Base-by-base conservation (phyloP, 352 stramenopile species). In the Thalassiosira oceanica region DNA sequence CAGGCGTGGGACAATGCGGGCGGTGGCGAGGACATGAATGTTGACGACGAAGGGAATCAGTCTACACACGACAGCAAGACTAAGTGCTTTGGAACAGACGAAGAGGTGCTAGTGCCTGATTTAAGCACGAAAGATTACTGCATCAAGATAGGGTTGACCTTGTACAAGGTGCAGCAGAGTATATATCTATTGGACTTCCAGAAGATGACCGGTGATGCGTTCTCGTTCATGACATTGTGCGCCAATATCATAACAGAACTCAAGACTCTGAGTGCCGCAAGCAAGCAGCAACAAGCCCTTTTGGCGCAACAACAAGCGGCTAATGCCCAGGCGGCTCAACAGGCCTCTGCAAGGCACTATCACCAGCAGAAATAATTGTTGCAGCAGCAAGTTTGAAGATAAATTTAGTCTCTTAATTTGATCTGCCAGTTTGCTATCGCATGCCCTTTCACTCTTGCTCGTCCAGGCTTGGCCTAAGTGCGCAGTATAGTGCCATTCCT, bases 121-220 rank as follows among this genome's bases (percentile, higher is more conserved):
- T 53, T 92, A 4, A 86, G 65, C 36, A 87, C 80, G 35, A 71
- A 71, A 15, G 80, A 91, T 26, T 93, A 94, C 64, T 86, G 86
- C 35, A 96, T 98, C 74, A 97, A 97, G 77, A 97, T 98, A 65
- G 94, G 94, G 1, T 75, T 98, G 18, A 96, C 96, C 42, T 74
- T 98, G 33, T 98, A 98, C 88, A 98, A 98, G 74, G 91, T 97
- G 16, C 96, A 99, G 79, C 94, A 98, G 69, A 96, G 97, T 77
- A 99, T 99, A 73, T 99, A 99, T 70, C 77, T 99, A 39, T 85
- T 99, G 15, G 97, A 99, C 80, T 99, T 99, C 73, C 95, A 98
- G 73, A 93, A 92, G 62, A 84, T 89, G 72, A 88, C 86, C 27
- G 96, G 97, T 26, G 97, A 98, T 82, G 94, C 93, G 45, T 99